These are phyloP conservation scores for Articulospora tetracladia DNA, from an alignment of 495 filamentous ascomycete genomes.

Conservation along the genomic window DNA sequence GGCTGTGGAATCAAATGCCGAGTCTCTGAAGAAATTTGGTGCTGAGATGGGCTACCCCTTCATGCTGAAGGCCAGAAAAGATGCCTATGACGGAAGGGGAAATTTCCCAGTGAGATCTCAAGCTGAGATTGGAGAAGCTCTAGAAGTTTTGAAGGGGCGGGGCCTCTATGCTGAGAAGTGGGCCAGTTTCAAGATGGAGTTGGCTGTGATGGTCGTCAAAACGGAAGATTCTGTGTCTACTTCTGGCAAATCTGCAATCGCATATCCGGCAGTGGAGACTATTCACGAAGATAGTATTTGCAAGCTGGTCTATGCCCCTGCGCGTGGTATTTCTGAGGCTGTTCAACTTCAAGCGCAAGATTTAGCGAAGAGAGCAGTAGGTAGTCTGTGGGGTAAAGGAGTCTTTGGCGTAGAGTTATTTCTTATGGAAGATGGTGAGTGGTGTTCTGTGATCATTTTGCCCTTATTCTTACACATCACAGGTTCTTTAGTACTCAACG, in stretches of 20 bases:
- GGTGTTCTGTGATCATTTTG: slow-evolving; percentile 32
- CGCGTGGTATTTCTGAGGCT: slow-evolving; percentile 60
- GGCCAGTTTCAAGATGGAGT: slow-evolving; percentile 79
- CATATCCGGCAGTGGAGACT: slow-evolving; percentile 91
- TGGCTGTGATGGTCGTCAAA: slow-evolving; percentile 93
- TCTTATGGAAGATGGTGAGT: slow-evolving; percentile 68
- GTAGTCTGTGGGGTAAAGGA: slow-evolving; percentile 79
- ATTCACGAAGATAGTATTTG: slow-evolving; percentile 94
- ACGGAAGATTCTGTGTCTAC: slow-evolving; percentile 66
- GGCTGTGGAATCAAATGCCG: slow-evolving; percentile 43
- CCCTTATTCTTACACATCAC: slow-evolving; percentile 30
- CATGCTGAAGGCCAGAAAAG: slow-evolving; percentile 92
- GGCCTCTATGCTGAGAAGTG: slow-evolving; percentile 89
- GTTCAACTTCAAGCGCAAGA: slow-evolving; percentile 65
- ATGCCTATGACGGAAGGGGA: slow-evolving; percentile 92
- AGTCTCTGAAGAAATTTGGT: slow-evolving; percentile 55
- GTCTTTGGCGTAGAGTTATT: slow-evolving; percentile 98
- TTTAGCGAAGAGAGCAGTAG: slow-evolving; percentile 74
- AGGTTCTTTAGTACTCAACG: slow-evolving; percentile 59
- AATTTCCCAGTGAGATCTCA: slow-evolving; percentile 73
- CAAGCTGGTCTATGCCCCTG: slow-evolving; percentile 87
- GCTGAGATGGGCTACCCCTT: slow-evolving; percentile 74
- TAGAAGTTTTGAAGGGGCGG: slow-evolving; percentile 63
- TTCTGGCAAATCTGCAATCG: slow-evolving; percentile 43
- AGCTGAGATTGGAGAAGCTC: slow-evolving; percentile 64